Evolutionary conservation across 2,329 filamentous ascomycete species (phyloP).

Genomic region (Talaromyces rugulosus): DNA sequence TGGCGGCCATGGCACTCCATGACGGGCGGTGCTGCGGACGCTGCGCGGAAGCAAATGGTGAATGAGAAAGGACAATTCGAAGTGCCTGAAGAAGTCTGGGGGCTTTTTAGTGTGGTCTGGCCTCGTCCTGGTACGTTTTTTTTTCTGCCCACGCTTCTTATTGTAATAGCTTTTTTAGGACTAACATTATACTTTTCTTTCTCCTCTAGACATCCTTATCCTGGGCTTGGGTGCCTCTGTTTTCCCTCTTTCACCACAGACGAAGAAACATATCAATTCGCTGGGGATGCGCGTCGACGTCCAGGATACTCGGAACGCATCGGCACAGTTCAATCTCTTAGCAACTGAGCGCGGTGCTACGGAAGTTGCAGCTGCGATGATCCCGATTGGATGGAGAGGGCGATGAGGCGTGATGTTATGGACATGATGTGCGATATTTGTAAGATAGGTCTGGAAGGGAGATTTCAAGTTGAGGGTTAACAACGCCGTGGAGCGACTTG

Average conservation of each 20-base stretch:
- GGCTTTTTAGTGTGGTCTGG: slow-evolving; percentile 72
- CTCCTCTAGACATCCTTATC: slow-evolving; percentile 69
- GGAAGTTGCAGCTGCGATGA: slow-evolving; percentile 79
- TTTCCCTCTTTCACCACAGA: slow-evolving; percentile 69
- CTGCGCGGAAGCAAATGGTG: slow-evolving; percentile 45
- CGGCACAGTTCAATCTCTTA: slow-evolving; percentile 88
- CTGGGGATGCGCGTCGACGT: slow-evolving; percentile 84
- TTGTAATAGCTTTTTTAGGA: slow-evolving; percentile 13
- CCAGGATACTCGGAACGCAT: slow-evolving; percentile 87
- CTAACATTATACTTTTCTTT: background rate
- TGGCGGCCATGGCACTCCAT: slow-evolving; percentile 75
- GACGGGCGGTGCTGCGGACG: slow-evolving; percentile 21
- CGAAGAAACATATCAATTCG: slow-evolving; percentile 66
- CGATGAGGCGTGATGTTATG: slow-evolving; percentile 2
- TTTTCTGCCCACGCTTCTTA: background rate
- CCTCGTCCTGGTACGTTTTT: slow-evolving; percentile 72
- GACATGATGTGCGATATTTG: background rate
- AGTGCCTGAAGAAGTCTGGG: slow-evolving; percentile 65
- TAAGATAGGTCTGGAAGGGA: background rate
- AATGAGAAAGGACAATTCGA: slow-evolving; percentile 82
- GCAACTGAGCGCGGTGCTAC: slow-evolving; percentile 87
- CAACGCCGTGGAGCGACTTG: too few species aligned
- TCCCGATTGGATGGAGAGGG: slow-evolving; percentile 77
- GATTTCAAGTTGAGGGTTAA: background rate
- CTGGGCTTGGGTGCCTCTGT: slow-evolving; percentile 78